Conservation (phyloP, 768 basidiomycete species). For the Baorangia bicolor region DNA sequence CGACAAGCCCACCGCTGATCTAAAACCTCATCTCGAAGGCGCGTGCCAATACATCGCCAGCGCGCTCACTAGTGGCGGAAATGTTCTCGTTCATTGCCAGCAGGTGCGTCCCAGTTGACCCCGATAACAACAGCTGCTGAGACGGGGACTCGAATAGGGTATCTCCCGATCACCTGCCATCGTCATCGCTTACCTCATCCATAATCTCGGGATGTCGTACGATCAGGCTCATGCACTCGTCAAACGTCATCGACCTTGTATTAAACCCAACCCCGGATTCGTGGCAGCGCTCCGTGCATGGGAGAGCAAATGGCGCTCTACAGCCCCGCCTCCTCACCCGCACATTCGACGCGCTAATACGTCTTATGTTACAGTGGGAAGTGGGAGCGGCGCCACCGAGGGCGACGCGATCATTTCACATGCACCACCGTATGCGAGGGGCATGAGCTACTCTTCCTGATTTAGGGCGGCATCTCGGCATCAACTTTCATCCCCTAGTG, state of each 20-base stretch:
- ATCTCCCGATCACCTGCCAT: conserved; percentile 76
- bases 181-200: conserved; percentile 81
- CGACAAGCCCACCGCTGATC: conserved; percentile 59
- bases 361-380: conserved; percentile 16
- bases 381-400: background rate
- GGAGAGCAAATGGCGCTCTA: conserved; percentile 41
- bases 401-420: background rate
- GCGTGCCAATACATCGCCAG: conserved; percentile 67
- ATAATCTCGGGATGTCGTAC: conserved; percentile 69
- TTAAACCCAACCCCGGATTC: conserved; percentile 79
- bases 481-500: background rate
- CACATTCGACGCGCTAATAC: conserved; percentile 33
- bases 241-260: conserved; percentile 64
- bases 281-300: conserved; percentile 58
- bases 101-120: conserved; percentile 49
- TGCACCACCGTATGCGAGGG: conserved; percentile 21
- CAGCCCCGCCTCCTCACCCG: conserved; percentile 9
- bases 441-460: conserved; percentile 26
- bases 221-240: conserved; percentile 61
- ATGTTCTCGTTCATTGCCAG: conserved; percentile 78
- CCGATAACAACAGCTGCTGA: background rate
- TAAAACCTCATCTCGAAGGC: conserved; percentile 65
- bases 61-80: conserved; percentile 57
- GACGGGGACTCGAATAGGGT: conserved; percentile 44
- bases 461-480: background rate